Evolutionary conservation across 495 filamentous ascomycete species (phyloP), one percentile per base, ranked within the genome.

Genomic region (Pyronema omphalodes): DNA sequence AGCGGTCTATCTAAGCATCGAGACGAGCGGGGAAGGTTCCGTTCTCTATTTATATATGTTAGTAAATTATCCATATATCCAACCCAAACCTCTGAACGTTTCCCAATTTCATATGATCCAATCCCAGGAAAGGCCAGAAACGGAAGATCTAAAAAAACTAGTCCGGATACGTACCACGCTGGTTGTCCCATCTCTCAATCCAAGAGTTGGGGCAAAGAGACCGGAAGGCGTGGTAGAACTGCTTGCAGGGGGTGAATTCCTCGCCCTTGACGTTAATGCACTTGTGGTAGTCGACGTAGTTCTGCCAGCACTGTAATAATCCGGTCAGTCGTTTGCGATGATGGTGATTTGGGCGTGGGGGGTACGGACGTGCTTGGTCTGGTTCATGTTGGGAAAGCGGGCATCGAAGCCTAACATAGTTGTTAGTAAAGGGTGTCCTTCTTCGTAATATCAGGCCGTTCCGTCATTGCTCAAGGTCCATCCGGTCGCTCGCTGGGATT

Each of bases 241-340:
- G 93, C 67, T 81, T 83, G 83, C 93, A 99, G 48, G 93, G 93
- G 58, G 83, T 79, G 70, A 96, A 99, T 68, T 96, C 93, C 74
- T 99, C 93, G 70, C 93, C 93, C 79, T 96, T 96, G 69, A 88
- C 89, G 68, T 83, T 73, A 70, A 93, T 83, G 74, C 93, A 99
- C 78, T 96, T 99, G 80, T 99, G 81, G 78, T 99, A 96, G 73
- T 99, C 93, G 76, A 99, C 93, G 73, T 99, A 99, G 45, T 64
- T 64, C 56, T 64, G 62, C 62, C 62, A 64, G 44, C 62, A 64
- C 61, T 64, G 23, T 29, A 44, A 54, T 36, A 48, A 46, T 39
- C 52, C 49, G 37, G 35, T 34, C 19, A 33, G 15, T 51, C 48
- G 36, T 29, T 29, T 29, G 48, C 29, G 48, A 18, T 12, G 48